These are phyloP conservation scores for Hebeloma cylindrosporum DNA, from an alignment of 768 basidiomycete species.

Conservation along the genomic window DNA sequence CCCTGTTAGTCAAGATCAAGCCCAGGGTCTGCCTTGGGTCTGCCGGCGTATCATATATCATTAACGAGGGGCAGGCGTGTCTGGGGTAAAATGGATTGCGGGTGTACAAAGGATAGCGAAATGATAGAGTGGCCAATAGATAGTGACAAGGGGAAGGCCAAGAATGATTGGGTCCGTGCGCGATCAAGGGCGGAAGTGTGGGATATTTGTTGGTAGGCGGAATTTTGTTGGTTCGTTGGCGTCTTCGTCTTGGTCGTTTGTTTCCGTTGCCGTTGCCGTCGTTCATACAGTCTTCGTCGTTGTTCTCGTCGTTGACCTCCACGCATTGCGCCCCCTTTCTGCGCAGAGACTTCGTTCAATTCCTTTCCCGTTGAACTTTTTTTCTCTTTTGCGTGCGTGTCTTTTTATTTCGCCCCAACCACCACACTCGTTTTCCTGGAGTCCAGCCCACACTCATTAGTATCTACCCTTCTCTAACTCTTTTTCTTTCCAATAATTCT, in stretches of 20 bases:
- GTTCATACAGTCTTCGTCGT: slow-evolving; percentile 29
- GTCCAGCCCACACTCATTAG: slow-evolving; percentile 43
- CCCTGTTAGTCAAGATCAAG: too few species aligned
- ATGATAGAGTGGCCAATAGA: too few species aligned
- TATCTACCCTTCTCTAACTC: slow-evolving; percentile 48
- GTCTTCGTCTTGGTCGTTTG: slow-evolving; percentile 26
- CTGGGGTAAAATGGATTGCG: too few species aligned
- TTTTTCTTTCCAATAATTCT: slow-evolving; percentile 44
- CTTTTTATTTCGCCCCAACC: slow-evolving; percentile 38
- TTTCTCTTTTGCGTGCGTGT: slow-evolving; percentile 41
- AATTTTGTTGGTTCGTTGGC: slow-evolving; percentile 26
- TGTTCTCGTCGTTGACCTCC: slow-evolving; percentile 34
- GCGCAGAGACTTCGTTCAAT: slow-evolving; percentile 36
- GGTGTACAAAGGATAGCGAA: too few species aligned
- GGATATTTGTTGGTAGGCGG: slow-evolving; percentile 11
- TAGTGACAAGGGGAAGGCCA: too few species aligned
- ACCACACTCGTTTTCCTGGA: slow-evolving; percentile 47
- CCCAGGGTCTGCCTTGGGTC: too few species aligned
- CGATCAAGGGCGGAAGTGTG: slow-evolving; percentile 12
- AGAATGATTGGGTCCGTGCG: slow-evolving; percentile 13
- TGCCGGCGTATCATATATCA: too few species aligned
- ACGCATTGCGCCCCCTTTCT: slow-evolving; percentile 27
- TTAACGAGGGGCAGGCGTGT: too few species aligned
- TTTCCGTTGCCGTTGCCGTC: slow-evolving; percentile 25
- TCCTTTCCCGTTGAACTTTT: slow-evolving; percentile 34